phyloP scores from a whole-genome alignment of 2,329 filamentous ascomycete genomes.

The Arthrinium puccinioides region DNA sequence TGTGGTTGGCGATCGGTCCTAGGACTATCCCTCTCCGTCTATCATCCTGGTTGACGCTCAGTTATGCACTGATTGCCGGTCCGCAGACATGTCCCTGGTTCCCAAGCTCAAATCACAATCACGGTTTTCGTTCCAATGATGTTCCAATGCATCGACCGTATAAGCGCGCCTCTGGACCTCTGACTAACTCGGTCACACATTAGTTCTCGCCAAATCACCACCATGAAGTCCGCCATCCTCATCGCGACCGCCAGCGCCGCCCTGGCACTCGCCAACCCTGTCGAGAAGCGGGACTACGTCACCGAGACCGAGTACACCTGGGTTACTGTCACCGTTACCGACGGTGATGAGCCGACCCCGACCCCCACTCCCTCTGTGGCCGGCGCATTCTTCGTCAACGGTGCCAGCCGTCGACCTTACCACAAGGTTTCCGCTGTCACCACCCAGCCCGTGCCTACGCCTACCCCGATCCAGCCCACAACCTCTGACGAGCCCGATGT shows the following conservation, averaged over 20 bases:
- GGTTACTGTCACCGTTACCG: slow-evolving; percentile 28
- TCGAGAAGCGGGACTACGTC: slow-evolving; percentile 19
- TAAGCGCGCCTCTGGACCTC: slow-evolving; percentile 8
- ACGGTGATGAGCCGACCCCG: slow-evolving; percentile 10
- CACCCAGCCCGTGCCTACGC: neutral
- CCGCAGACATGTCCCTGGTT: neutral
- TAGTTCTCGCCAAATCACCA: slow-evolving; percentile 24
- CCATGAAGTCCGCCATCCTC: slow-evolving; percentile 32
- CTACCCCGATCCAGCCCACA: neutral
- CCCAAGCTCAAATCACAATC: neutral
- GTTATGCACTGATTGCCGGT: neutral
- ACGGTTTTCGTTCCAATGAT: neutral
- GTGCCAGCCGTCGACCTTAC: slow-evolving; percentile 8
- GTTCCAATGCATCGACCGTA: too few relatives aligned
- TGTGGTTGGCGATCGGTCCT: too few relatives aligned
- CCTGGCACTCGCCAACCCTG: slow-evolving; percentile 24
- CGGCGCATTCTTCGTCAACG: slow-evolving; percentile 7
- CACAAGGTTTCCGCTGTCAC: slow-evolving; percentile 3
- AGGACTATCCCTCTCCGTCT: neutral
- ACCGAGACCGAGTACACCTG: slow-evolving; percentile 23
- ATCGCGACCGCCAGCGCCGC: slow-evolving; percentile 24
- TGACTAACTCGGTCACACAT: slow-evolving; percentile 5
- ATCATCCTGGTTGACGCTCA: neutral
- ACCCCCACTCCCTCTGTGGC: slow-evolving; percentile 8
- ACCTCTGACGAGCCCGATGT: neutral